These are phyloP conservation scores for Zygosaccharomyces pseudobailii DNA, from an alignment of 1,139 yeast species.

Conservation along the genomic window DNA sequence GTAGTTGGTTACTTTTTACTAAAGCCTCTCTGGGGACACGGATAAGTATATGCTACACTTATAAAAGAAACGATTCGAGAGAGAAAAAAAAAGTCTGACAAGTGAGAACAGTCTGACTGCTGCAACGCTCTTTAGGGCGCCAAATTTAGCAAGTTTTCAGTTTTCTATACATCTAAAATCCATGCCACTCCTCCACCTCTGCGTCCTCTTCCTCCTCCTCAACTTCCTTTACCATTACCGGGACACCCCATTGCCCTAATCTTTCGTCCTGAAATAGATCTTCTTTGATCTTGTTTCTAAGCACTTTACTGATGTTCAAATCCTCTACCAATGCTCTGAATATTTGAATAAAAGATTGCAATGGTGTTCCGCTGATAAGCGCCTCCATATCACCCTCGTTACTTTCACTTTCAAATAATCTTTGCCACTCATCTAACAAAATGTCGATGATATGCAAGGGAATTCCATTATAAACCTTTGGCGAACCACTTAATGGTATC, in stretches of 20 bases:
- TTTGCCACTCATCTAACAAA: conserved; percentile 77
- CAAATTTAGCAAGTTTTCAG: neutral
- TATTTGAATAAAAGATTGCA: conserved; percentile 26
- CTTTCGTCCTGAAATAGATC: conserved; percentile 66
- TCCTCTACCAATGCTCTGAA: conserved; percentile 44
- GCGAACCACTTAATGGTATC: conserved; percentile 57
- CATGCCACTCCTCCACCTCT: conserved; percentile 49
- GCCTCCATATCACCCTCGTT: conserved; percentile 36
- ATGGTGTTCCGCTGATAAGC: conserved; percentile 8
- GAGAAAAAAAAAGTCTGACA: too few relatives aligned
- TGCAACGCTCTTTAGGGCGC: too few relatives aligned
- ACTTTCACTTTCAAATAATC: conserved; percentile 51
- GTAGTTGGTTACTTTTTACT: too few relatives aligned
- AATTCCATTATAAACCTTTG: conserved; percentile 64
- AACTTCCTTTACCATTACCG: conserved; percentile 22
- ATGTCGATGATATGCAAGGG: conserved; percentile 85
- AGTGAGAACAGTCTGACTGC: too few relatives aligned
- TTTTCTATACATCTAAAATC: conserved; percentile 36
- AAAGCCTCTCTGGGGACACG: too few relatives aligned
- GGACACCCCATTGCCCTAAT: conserved; percentile 61
- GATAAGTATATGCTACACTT: too few relatives aligned
- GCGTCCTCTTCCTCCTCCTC: conserved; percentile 29
- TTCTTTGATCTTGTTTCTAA: conserved; percentile 59
- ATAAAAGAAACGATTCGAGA: too few relatives aligned
- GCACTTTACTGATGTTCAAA: conserved; percentile 51